Evolutionary conservation across 768 basidiomycete genomes (phyloP).

Genomic region (Udeniomyces megalosporus): DNA sequence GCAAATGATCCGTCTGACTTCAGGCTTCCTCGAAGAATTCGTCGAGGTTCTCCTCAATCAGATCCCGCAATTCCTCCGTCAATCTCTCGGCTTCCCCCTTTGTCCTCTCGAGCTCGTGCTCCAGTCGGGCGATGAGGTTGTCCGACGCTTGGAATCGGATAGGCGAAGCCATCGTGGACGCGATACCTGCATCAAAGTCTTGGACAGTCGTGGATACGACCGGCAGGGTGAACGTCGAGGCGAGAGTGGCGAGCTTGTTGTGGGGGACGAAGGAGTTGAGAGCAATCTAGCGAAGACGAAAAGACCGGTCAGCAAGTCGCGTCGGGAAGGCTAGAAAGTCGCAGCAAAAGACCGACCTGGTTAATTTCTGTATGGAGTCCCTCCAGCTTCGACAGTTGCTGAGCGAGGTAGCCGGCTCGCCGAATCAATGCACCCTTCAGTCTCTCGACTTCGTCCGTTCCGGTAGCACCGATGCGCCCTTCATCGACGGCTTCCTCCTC

Average conservation of each 20-base stretch:
- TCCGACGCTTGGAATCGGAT: slow-evolving; percentile 18
- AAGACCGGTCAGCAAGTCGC: not conserved
- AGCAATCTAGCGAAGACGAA: slow-evolving; percentile 17
- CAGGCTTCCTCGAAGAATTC: not conserved
- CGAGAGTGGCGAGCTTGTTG: not conserved
- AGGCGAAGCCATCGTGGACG: not conserved
- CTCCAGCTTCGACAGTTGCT: slow-evolving; percentile 55
- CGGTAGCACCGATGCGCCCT: slow-evolving; percentile 25
- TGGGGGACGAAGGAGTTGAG: slow-evolving; percentile 36
- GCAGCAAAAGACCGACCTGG: slow-evolving; percentile 38
- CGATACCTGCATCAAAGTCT: too few species aligned
- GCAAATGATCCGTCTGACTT: too few species aligned
- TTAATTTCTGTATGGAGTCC: slow-evolving; percentile 82
- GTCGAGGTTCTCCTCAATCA: not conserved
- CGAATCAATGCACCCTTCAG: slow-evolving; percentile 68
- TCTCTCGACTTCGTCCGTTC: slow-evolving; percentile 67
- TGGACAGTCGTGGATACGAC: too few species aligned
- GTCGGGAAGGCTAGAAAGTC: slow-evolving; percentile 47
- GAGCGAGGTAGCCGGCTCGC: slow-evolving; percentile 87
- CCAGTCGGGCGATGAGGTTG: slow-evolving; percentile 22
- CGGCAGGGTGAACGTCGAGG: not conserved
- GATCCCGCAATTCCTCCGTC: slow-evolving; percentile 50
- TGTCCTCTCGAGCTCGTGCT: slow-evolving; percentile 31
- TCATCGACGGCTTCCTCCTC: slow-evolving; percentile 36
- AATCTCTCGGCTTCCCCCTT: slow-evolving; percentile 53